Evolutionary conservation across 225 moss, liverwort and hornwort species (phyloP).

Genomic region (Straminergon stramineum): DNA sequence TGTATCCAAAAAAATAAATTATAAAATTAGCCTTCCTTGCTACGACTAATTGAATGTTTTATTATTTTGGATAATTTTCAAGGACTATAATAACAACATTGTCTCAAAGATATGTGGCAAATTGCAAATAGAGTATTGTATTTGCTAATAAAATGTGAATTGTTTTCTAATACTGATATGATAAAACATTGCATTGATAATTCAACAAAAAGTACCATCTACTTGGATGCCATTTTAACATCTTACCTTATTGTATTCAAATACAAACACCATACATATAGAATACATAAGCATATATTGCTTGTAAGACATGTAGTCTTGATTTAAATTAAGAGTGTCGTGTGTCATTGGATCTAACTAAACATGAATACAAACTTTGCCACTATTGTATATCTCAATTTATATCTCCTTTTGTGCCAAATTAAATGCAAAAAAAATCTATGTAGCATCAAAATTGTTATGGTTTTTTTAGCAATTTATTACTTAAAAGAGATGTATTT

Average conservation of each 20-base stretch:
- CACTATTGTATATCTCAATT: background rate
- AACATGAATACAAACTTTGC: background rate
- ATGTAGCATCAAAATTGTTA: no score
- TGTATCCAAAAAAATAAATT: background rate
- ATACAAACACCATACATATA: background rate
- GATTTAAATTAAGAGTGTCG: background rate
- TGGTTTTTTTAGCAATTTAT: background rate
- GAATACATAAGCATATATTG: rapidly evolving
- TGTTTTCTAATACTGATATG: background rate
- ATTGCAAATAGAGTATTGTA: background rate
- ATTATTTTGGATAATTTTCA: background rate
- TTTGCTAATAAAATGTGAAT: background rate
- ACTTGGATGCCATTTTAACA: background rate
- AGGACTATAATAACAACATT: background rate
- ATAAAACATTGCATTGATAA: background rate
- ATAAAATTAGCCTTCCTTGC: background rate
- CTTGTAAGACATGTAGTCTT: background rate
- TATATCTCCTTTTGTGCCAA: background rate
- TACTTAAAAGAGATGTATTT: background rate
- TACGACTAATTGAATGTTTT: background rate
- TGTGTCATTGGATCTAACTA: background rate
- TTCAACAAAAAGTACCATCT: background rate
- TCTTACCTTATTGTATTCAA: background rate
- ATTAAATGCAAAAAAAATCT: no score
- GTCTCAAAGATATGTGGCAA: background rate